Percentiles rank a stretch among this genome's conserved stretches.
These are phyloP conservation scores for Termitomyces sp. DNA, from an alignment of 768 basidiomycete genomes.

Conservation along the genomic window DNA sequence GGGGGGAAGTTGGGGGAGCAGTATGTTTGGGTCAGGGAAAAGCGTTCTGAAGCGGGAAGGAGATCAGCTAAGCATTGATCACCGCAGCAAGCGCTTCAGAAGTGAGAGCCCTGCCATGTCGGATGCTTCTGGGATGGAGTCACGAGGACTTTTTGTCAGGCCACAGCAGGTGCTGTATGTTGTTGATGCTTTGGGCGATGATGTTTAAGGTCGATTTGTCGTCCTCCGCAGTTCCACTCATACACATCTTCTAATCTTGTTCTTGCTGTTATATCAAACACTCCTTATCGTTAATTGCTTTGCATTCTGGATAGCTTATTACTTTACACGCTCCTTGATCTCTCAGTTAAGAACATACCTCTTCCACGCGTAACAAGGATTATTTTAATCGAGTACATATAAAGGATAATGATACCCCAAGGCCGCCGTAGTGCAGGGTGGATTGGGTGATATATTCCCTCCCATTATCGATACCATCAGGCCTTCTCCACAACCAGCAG, in stretches of 20 bases:
- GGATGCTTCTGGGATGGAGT: conserved; percentile 50
- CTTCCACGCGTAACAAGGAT: too few species aligned
- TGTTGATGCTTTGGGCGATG: conserved; percentile 73
- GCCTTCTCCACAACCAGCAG: too few species aligned
- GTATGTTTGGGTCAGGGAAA: conserved; percentile 22
- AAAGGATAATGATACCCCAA: too few species aligned
- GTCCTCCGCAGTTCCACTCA: not conserved
- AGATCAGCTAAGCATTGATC: conserved; percentile 43
- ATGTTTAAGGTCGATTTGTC: conserved; percentile 36
- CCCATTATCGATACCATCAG: too few species aligned
- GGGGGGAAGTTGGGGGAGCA: conserved; percentile 24
- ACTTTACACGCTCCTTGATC: conserved; percentile 1
- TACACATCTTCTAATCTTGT: conserved; percentile 3
- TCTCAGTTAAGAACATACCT: too few species aligned
- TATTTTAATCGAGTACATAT: too few species aligned
- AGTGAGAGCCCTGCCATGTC: conserved; percentile 65
- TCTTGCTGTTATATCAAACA: conserved; percentile 1
- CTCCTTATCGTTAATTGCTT: conserved; percentile 11
- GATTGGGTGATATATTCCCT: too few species aligned
- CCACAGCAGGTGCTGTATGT: conserved; percentile 88
- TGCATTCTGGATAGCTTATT: conserved; percentile 4
- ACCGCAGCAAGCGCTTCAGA: conserved; percentile 62
- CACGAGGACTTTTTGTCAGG: conserved; percentile 76
- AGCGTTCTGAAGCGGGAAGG: conserved; percentile 37
- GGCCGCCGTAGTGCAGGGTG: too few species aligned